phyloP scores from a whole-genome alignment of 352 stramenopile genomes.

The Pythium sukuiense region DNA sequence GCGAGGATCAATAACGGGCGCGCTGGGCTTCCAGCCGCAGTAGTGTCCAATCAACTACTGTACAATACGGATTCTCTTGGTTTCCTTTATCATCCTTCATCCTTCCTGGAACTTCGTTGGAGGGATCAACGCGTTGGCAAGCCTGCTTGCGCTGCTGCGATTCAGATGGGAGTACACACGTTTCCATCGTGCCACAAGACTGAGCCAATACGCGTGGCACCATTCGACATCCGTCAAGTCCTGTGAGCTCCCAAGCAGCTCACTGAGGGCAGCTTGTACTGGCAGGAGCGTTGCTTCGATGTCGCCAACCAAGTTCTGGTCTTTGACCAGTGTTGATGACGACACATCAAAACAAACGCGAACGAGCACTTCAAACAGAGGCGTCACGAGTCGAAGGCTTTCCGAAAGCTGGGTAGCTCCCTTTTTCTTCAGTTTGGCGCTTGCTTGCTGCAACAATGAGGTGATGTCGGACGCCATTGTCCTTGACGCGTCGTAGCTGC shows the following conservation, averaged over 20 bases:
- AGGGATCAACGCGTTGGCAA: not conserved
- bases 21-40: not conserved
- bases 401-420: not conserved
- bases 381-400: conserved; percentile 3
- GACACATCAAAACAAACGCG: not conserved
- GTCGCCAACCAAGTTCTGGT: not conserved
- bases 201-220: conserved; percentile 1
- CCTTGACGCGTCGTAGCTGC: not conserved
- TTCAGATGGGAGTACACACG: conserved; percentile 9
- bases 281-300: not conserved
- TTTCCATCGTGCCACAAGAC: conserved; percentile 4
- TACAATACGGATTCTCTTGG: too few species aligned
- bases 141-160: not conserved
- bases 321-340: not conserved
- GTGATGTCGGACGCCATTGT: conserved; percentile 17
- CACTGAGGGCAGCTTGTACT: not conserved
- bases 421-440: not conserved
- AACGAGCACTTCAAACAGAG: conserved; percentile 19
- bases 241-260: not conserved
- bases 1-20: not conserved
- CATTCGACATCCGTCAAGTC: not conserved
- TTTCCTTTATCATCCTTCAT: too few species aligned
- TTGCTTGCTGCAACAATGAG: not conserved
- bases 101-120: not conserved
- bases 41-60: not conserved